A percentile compares a stretch with the other conserved stretches of the same genome.
phyloP scores from a whole-genome alignment of 2,329 filamentous ascomycete species.

The Cladosporium cucumerinum region DNA sequence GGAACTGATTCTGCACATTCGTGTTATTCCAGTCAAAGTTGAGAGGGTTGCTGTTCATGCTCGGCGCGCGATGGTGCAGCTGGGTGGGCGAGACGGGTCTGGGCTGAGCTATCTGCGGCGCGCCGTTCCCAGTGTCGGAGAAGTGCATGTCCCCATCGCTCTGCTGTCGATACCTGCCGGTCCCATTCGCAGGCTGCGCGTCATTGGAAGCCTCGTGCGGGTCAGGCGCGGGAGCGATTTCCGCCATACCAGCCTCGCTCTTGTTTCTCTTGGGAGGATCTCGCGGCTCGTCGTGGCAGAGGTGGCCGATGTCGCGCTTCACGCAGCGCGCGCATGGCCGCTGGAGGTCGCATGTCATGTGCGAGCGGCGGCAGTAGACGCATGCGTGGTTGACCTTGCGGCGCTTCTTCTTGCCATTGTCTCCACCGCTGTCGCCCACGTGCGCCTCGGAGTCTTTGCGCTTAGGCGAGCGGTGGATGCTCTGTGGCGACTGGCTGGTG shows the following conservation, averaged over 20 bases:
- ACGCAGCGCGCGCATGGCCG: constrained; percentile 96
- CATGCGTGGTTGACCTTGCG: constrained; percentile 56
- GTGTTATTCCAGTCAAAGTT: constrained; percentile 69
- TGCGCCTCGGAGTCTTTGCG: constrained; percentile 21
- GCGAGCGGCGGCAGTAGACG: constrained; percentile 53
- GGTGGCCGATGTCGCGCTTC: constrained; percentile 96
- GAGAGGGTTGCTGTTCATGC: constrained; percentile 53
- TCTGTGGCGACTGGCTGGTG: constrained; percentile 9
- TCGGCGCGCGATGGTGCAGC: constrained; percentile 52
- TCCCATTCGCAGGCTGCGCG: constrained; percentile 16
- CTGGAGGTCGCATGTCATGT: constrained; percentile 62
- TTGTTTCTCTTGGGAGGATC: constrained; percentile 82
- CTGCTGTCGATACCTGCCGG: constrained; percentile 15
- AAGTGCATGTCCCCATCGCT: constrained; percentile 18
- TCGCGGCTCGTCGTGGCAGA: constrained; percentile 96
- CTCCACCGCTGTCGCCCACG: constrained; percentile 14
- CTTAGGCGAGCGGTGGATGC: constrained; percentile 21
- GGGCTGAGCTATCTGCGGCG: constrained; percentile 67
- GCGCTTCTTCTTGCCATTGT: constrained; percentile 45
- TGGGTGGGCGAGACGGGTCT: constrained; percentile 66
- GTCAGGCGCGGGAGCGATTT: constrained; percentile 33
- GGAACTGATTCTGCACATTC: constrained; percentile 73
- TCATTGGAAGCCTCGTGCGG: constrained; percentile 4
- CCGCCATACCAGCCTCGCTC: constrained; percentile 39
- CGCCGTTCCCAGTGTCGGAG: constrained; percentile 15